Conservation (phyloP, 2,329 filamentous ascomycete species). For the Beauveria australis region DNA sequence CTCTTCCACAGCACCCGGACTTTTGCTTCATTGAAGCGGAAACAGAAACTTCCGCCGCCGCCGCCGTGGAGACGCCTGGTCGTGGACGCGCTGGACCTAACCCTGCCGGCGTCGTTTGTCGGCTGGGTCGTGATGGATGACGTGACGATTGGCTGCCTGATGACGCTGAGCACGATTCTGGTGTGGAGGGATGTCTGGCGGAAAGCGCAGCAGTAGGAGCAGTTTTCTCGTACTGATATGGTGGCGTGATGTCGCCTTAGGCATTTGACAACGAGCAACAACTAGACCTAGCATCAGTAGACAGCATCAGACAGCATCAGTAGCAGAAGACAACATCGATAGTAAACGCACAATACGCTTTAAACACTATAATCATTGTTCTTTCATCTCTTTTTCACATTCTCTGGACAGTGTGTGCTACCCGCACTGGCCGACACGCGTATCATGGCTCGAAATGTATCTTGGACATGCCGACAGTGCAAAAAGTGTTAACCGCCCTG, state of each 20-base stretch:
- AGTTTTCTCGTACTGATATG: neutral
- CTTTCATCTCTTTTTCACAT: neutral
- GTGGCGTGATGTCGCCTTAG: neutral
- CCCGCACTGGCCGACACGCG: neutral
- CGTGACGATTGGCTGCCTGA: conserved; percentile 3
- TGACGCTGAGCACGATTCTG: conserved; percentile 10
- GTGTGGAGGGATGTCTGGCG: conserved; percentile 9
- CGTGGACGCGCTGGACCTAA: conserved; percentile 5
- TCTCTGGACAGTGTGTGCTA: neutral
- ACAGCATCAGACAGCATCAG: neutral
- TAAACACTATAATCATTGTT: conserved; percentile 1
- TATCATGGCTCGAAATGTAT: neutral
- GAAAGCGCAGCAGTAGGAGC: neutral
- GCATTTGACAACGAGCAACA: neutral
- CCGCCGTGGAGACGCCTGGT: neutral
- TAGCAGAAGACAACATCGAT: neutral
- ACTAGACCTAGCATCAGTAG: neutral
- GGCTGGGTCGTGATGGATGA: conserved; percentile 9
- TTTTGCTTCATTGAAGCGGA: neutral
- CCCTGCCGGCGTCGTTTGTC: conserved; percentile 9
- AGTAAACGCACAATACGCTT: neutral
- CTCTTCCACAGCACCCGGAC: neutral
- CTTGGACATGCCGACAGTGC: neutral
- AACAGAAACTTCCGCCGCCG: neutral
- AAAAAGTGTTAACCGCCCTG: neutral